phyloP scores from a whole-genome alignment of 2,329 filamentous ascomycete species.

The Colletotrichum costaricense region DNA sequence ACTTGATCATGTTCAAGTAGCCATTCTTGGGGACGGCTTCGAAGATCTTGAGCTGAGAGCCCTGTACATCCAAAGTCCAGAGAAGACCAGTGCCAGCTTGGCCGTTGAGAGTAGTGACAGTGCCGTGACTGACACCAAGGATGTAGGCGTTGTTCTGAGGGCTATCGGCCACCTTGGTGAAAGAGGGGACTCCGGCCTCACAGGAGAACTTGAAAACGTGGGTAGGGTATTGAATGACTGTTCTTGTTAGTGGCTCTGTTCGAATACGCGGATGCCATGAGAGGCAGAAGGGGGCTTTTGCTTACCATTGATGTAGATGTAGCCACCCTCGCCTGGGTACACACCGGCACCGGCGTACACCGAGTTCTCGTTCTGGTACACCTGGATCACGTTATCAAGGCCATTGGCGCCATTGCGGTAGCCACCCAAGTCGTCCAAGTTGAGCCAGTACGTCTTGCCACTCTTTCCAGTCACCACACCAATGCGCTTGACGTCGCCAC shows the following conservation, averaged over 20 bases:
- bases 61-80: slow-evolving; percentile 68
- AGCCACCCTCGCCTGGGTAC: slow-evolving; percentile 60
- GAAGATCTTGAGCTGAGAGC: slow-evolving; percentile 62
- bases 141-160: slow-evolving; percentile 61
- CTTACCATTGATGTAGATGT: slow-evolving; percentile 56
- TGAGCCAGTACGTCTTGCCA: slow-evolving; percentile 59
- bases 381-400: slow-evolving; percentile 56
- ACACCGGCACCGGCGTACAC: slow-evolving; percentile 60
- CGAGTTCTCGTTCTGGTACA: slow-evolving; percentile 55
- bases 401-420: slow-evolving; percentile 50
- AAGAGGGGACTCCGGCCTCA: slow-evolving; percentile 59
- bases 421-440: slow-evolving; percentile 53
- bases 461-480: slow-evolving; percentile 63
- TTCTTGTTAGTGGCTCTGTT: neutral
- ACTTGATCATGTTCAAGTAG: slow-evolving; percentile 58
- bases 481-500: slow-evolving; percentile 56
- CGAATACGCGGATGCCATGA: neutral
- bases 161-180: slow-evolving; percentile 64
- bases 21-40: slow-evolving; percentile 61
- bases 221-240: slow-evolving; percentile 64
- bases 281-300: neutral
- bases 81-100: slow-evolving; percentile 65
- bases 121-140: slow-evolving; percentile 67
- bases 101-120: slow-evolving; percentile 64
- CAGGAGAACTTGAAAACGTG: slow-evolving; percentile 70